A percentile compares a stretch with the other conserved stretches of the same genome.
Conservation (phyloP, 805 yeast species). For the Zygoascus bituminiphila region DNA sequence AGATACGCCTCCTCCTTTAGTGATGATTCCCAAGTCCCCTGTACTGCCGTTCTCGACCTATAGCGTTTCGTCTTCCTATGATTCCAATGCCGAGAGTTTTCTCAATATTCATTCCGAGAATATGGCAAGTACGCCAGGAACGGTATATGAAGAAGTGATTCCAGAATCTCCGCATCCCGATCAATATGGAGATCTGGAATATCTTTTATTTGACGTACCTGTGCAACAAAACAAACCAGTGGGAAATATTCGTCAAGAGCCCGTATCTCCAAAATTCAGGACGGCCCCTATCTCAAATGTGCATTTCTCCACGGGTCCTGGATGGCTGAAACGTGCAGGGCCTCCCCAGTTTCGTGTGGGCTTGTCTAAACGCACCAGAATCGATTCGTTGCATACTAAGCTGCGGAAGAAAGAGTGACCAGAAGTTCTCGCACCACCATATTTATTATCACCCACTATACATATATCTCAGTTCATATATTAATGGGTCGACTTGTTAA, state of each 20-base stretch:
- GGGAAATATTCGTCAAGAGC: not conserved
- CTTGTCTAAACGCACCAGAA: slow-evolving; percentile 5
- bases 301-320: not conserved
- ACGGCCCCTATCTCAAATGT: not conserved
- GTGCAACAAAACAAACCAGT: not conserved
- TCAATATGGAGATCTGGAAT: not conserved
- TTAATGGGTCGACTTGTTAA: slow-evolving; percentile 29
- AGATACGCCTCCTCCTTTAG: not conserved
- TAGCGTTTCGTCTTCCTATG: not conserved
- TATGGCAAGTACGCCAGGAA: not conserved
- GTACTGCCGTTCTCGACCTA: not conserved
- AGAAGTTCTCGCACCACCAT: not conserved
- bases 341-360: slow-evolving; percentile 3
- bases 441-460: not conserved
- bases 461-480: not conserved
- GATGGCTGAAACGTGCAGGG: not conserved
- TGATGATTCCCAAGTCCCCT: not conserved
- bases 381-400: slow-evolving; percentile 1
- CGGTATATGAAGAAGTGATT: not conserved
- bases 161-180: slow-evolving; percentile 4
- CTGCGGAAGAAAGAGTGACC: not conserved
- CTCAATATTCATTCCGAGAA: slow-evolving; percentile 1
- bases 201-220: not conserved
- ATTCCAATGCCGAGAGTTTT: slow-evolving; percentile 1
- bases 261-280: not conserved